Conservation (phyloP, 1,284 basidiomycete genomes). For the Rhizoctonia solani region DNA sequence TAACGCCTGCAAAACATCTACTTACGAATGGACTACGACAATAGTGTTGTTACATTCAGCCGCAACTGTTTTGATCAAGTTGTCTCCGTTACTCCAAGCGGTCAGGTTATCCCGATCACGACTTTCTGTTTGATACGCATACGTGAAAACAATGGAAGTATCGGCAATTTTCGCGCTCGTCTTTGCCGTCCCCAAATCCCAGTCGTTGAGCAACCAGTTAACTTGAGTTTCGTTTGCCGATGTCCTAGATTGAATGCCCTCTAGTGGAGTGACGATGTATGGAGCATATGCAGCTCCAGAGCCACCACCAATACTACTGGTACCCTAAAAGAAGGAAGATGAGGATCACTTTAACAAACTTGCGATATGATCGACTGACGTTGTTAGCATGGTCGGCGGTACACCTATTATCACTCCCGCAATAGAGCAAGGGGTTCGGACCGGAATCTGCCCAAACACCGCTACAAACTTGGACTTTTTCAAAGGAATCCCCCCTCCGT, state of each 20-base stretch:
- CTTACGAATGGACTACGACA: slow-evolving; percentile 51
- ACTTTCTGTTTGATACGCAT: slow-evolving; percentile 72
- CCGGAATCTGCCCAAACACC: slow-evolving; percentile 58
- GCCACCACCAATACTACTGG: too few relatives aligned
- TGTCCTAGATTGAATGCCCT: slow-evolving; percentile 65
- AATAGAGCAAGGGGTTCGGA: slow-evolving; percentile 56
- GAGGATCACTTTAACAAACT: slow-evolving; percentile 52
- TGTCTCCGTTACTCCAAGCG: slow-evolving; percentile 77
- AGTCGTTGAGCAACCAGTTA: slow-evolving; percentile 44
- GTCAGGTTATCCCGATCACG: slow-evolving; percentile 82
- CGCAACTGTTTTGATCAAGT: slow-evolving; percentile 44
- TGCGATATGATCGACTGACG: slow-evolving; percentile 65
- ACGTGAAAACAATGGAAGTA: slow-evolving; percentile 73
- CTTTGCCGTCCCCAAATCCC: slow-evolving; percentile 21
- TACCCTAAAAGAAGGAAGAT: slow-evolving; percentile 37
- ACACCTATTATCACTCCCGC: slow-evolving; percentile 5
- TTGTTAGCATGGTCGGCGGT: slow-evolving; percentile 66
- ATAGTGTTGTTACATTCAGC: slow-evolving; percentile 49
- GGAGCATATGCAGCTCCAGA: slow-evolving; percentile 51
- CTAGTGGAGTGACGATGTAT: slow-evolving; percentile 61
- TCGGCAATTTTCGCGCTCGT: slow-evolving; percentile 57
- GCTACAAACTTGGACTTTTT: slow-evolving; percentile 39
- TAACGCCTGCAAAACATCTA: background rate
- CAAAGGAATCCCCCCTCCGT: slow-evolving; percentile 65
- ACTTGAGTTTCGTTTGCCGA: slow-evolving; percentile 56